phyloP scores from a whole-genome alignment of 129 eudicot species.

The Arctium minus region DNA sequence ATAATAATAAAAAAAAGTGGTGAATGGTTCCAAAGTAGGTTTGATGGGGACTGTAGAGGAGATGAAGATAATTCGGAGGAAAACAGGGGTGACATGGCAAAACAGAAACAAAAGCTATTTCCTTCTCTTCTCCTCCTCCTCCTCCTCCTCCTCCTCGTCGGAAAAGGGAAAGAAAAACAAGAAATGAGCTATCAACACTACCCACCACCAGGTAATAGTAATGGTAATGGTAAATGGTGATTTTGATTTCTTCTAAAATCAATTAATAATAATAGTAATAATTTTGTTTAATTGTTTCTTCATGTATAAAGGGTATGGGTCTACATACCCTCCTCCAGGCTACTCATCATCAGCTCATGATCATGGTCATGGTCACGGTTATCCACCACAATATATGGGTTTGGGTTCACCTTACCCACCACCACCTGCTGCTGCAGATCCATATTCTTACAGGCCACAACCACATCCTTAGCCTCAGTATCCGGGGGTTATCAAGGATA shows the following conservation, averaged over 20 bases:
- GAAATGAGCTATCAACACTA: constrained; percentile 23
- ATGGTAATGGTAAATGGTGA: neutral
- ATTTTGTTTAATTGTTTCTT: neutral
- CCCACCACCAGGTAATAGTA: constrained; percentile 22
- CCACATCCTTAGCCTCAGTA: neutral
- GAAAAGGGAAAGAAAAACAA: neutral
- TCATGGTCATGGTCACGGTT: neutral
- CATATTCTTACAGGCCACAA: neutral
- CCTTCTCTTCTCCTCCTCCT: neutral
- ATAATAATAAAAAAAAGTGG: too few species aligned
- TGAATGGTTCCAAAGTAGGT: neutral
- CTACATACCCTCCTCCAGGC: constrained; percentile 18
- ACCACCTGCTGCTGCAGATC: neutral
- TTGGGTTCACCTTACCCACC: neutral
- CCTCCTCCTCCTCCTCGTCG: neutral
- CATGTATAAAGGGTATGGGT: constrained; percentile 7
- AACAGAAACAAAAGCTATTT: neutral
- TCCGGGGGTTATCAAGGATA: constrained; percentile 26
- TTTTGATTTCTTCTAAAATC: neutral
- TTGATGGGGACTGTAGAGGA: neutral
- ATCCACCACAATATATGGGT: constrained; percentile 22
- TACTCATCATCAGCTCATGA: neutral
- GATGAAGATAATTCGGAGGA: constrained; percentile 1
- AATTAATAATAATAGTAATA: too few species aligned
- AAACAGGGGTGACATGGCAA: constrained; percentile 3